Conservation (phyloP, 176 grass and related monocot species). For the Cenchrus purpureus region DNA sequence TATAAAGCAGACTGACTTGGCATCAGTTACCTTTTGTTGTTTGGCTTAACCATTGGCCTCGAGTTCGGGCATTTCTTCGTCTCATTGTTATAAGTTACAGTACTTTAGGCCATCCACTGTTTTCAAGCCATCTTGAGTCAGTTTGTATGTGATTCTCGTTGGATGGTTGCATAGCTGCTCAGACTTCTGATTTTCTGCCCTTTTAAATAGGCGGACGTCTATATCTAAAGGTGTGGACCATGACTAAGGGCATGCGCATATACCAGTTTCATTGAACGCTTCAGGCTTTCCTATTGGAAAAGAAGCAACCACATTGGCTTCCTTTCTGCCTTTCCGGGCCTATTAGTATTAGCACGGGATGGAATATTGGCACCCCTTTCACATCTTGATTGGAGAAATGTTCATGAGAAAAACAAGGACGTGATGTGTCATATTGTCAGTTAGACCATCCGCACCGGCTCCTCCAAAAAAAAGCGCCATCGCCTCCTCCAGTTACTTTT, state of each 20-base stretch:
- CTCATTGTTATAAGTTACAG: slow-evolving; percentile 26
- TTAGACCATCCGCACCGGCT: too few species aligned
- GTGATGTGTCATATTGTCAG: slow-evolving; percentile 48
- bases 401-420: slow-evolving; percentile 59
- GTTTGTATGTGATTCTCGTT: not conserved
- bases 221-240: slow-evolving; percentile 53
- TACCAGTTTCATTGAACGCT: slow-evolving; percentile 49
- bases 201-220: slow-evolving; percentile 33
- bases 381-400: slow-evolving; percentile 40
- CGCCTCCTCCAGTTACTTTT: too few species aligned
- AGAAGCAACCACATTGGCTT: slow-evolving; percentile 38
- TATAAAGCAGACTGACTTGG: slow-evolving; percentile 8
- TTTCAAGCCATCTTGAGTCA: slow-evolving; percentile 5
- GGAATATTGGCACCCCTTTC: slow-evolving; percentile 51
- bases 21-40: not conserved
- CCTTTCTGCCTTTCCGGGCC: slow-evolving; percentile 50
- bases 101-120: not conserved
- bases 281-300: slow-evolving; percentile 52
- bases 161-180: not conserved
- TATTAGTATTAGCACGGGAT: slow-evolving; percentile 57
- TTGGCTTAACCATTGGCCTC: slow-evolving; percentile 23
- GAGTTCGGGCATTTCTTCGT: not conserved
- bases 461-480: too few species aligned
- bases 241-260: slow-evolving; percentile 48
- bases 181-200: slow-evolving; percentile 14